A percentile compares a stretch with the other conserved stretches of the same genome.
Evolutionary conservation across 2,329 filamentous ascomycete genomes (phyloP).

Genomic region (Ophiostoma angusticollis): DNA sequence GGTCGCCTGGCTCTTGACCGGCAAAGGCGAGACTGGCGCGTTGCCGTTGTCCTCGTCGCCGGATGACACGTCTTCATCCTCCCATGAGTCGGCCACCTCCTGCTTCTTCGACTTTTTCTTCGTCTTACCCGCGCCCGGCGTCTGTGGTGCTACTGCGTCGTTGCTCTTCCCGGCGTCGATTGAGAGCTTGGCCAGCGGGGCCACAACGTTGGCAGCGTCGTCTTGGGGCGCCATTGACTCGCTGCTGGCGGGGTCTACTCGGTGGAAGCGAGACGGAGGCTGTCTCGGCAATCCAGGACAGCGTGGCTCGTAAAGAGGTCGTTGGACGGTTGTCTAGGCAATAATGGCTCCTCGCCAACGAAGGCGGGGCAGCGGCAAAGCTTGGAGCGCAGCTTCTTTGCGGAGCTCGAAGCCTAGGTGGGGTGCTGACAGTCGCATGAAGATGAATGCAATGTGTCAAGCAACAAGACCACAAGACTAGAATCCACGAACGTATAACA

Average conservation of each 20-base stretch:
- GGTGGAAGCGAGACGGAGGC: too few species aligned
- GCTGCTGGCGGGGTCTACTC: background rate
- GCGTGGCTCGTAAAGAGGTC: too few species aligned
- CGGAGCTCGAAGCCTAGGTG: conserved; percentile 8
- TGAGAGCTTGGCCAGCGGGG: conserved; percentile 19
- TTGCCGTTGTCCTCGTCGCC: conserved; percentile 23
- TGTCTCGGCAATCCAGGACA: too few species aligned
- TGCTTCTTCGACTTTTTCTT: conserved; percentile 20
- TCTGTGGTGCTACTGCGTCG: background rate
- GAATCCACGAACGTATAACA: too few species aligned
- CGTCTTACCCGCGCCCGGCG: background rate
- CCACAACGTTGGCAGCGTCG: conserved; percentile 9
- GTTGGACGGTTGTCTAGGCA: too few species aligned
- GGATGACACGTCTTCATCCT: conserved; percentile 50
- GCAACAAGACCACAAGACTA: too few species aligned
- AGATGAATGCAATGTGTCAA: too few species aligned
- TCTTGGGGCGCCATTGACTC: conserved; percentile 9
- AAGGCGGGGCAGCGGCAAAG: too few species aligned
- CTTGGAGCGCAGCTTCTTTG: background rate
- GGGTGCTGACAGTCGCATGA: too few species aligned
- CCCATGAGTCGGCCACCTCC: conserved; percentile 59
- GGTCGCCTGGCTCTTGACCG: background rate
- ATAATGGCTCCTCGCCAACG: too few species aligned
- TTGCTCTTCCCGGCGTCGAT: conserved; percentile 17
- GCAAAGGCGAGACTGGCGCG: conserved; percentile 14